These are phyloP conservation scores for Heliamphora exappendiculata DNA, from an alignment of 148 eudicot species.

Conservation along the genomic window DNA sequence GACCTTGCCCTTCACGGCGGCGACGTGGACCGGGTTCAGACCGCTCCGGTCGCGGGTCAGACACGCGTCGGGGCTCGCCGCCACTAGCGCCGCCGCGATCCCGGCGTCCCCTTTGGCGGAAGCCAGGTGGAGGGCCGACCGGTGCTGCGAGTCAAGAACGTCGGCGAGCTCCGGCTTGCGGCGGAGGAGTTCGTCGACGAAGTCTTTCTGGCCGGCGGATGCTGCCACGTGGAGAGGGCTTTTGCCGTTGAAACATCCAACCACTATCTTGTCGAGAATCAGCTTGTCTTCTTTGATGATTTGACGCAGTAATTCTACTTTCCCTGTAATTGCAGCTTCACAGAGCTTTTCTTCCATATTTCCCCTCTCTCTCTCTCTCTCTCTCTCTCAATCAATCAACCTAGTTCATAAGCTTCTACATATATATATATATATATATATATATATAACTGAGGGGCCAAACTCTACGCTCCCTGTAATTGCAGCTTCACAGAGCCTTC, in stretches of 20 bases:
- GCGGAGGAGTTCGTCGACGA: not conserved
- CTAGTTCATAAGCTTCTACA: too few species aligned
- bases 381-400: too few species aligned
- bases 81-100: slow-evolving; percentile 12
- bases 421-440: too few species aligned
- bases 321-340: too few species aligned
- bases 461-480: too few species aligned
- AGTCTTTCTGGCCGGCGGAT: not conserved
- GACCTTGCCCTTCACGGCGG: slow-evolving; percentile 20
- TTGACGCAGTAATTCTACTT: not conserved
- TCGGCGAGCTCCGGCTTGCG: not conserved
- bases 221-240: slow-evolving; percentile 1
- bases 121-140: slow-evolving; percentile 32
- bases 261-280: not conserved
- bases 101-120: slow-evolving; percentile 27
- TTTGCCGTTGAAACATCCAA: not conserved
- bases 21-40: slow-evolving; percentile 34
- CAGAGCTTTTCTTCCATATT: too few species aligned
- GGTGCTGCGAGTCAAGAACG: not conserved
- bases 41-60: slow-evolving; percentile 23
- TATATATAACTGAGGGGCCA: too few species aligned
- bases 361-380: too few species aligned
- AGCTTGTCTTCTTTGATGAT: not conserved
- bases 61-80: slow-evolving; percentile 17
- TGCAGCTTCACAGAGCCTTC: too few species aligned